Evolutionary conservation across 257 asterid genomes (phyloP).

Genomic region (Solanum rostratum): DNA sequence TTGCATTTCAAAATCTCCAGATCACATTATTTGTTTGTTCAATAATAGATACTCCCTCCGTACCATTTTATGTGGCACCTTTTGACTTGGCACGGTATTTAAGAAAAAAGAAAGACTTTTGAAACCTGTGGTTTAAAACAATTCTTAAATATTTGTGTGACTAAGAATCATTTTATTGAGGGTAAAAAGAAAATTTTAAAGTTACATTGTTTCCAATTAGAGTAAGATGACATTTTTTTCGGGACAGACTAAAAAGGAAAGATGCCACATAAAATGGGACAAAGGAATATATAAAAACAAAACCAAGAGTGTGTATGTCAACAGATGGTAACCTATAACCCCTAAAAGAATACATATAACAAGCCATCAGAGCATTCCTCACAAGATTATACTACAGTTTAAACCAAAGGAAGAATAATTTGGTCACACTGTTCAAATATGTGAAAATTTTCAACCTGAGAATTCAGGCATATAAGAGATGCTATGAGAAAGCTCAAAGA

Average conservation of each 20-base stretch:
- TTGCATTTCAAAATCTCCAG: neutral
- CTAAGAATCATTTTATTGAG: no score
- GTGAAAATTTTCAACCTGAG: neutral
- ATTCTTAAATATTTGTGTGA: no score
- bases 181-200: no score
- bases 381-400: neutral
- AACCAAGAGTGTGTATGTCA: neutral
- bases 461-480: neutral
- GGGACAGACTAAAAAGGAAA: no score
- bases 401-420: neutral
- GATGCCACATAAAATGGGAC: no score
- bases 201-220: no score
- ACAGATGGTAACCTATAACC: neutral
- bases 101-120: no score
- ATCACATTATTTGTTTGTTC: neutral
- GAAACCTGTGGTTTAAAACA: no score
- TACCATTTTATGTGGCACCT: no score
- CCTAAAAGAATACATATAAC: neutral
- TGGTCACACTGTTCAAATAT: neutral
- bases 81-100: no score
- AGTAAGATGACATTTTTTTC: no score
- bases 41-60: no score
- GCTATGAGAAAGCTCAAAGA: neutral
- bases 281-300: neutral
- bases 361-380: neutral